Conservation (phyloP, 768 basidiomycete species). For the Tulasnella sp. region DNA sequence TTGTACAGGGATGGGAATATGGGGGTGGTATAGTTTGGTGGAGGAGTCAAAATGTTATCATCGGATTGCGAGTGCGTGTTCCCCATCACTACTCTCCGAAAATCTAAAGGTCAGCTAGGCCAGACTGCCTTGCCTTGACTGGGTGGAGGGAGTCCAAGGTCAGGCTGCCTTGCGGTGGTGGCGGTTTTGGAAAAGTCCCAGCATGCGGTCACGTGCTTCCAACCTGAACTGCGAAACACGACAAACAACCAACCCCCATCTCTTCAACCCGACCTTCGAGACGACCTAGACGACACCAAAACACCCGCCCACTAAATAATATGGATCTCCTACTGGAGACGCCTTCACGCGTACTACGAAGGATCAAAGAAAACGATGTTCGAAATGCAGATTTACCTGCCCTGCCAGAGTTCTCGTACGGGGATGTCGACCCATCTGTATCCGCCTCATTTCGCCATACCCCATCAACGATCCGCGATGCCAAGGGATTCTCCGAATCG, state of each 20-base stretch:
- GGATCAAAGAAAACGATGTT: slow-evolving; percentile 67
- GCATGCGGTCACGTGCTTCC: not conserved
- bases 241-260: slow-evolving; percentile 13
- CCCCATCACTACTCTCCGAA: not conserved
- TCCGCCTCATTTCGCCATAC: slow-evolving; percentile 40
- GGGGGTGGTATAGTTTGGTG: slow-evolving; percentile 26
- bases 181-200: not conserved
- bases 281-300: not conserved
- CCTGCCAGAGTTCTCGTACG: slow-evolving; percentile 59
- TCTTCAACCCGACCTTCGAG: not conserved
- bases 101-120: not conserved
- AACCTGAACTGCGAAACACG: slow-evolving; percentile 6
- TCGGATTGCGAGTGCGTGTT: not conserved
- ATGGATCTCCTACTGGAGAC: slow-evolving; percentile 48
- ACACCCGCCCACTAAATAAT: not conserved
- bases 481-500: slow-evolving; percentile 41
- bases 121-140: not conserved
- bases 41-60: slow-evolving; percentile 23
- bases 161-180: not conserved
- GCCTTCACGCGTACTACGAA: slow-evolving; percentile 77
- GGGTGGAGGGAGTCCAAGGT: not conserved
- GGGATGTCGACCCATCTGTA: slow-evolving; percentile 38
- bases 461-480: slow-evolving; percentile 62
- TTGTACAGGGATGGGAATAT: slow-evolving; percentile 25
- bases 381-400: slow-evolving; percentile 69